Base-by-base conservation (phyloP, 371 early-diverging fungal genomes). In the Batrachochytrium dendrobatidis region DNA sequence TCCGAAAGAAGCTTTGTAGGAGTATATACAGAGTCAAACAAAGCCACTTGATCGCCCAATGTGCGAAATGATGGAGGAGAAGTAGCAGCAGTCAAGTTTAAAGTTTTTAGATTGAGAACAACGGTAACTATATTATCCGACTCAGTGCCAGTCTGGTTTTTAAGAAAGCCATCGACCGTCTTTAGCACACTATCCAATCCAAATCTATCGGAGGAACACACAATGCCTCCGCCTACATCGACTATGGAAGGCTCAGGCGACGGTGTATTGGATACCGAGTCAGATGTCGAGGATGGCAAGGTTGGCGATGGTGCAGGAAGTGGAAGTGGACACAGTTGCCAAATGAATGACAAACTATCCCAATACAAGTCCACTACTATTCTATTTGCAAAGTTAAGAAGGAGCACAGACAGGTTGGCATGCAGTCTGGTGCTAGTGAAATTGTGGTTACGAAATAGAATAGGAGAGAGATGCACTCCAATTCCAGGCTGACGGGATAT, bases 341-440 rank as follows among this genome's bases (percentile, higher is more conserved):
- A 62, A 10, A 26, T 17, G 29, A 26, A 51, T 15, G 50, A 34
- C 26, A 7, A 4, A 28, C 39, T 51, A 30, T 62, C 58, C 63
- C 63, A 62, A 31, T 62, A 62, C 0, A 62, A 29, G 34, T 62
- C 63, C 8, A 62, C 17, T n/a, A 57, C 46, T n/a, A 62, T 10
- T 18, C 63, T 30, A 10, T 39, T 25, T 15, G 35, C 57, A 33
- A 43, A 45, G 28, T 49, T 51, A n/a, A 32, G 8, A 17, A 62
- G 31, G 0, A 62, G 35, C 17, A 2, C 18, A n/a, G 57, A 32
- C 25, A 57, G 39, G 22, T 30, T 28, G 2, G 28, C 32, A n/a
- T n/a, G n/a, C 17, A 62, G 35, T 10, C 24, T 46, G 6, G 20
- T 54, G 18, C 25, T 30, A 3, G 63, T 52, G 53, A 44, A 62